Evolutionary conservation across 2,329 filamentous ascomycete species (phyloP), one percentile per base, ranked within the genome.

Genomic region (Paecilomyces sp.): DNA sequence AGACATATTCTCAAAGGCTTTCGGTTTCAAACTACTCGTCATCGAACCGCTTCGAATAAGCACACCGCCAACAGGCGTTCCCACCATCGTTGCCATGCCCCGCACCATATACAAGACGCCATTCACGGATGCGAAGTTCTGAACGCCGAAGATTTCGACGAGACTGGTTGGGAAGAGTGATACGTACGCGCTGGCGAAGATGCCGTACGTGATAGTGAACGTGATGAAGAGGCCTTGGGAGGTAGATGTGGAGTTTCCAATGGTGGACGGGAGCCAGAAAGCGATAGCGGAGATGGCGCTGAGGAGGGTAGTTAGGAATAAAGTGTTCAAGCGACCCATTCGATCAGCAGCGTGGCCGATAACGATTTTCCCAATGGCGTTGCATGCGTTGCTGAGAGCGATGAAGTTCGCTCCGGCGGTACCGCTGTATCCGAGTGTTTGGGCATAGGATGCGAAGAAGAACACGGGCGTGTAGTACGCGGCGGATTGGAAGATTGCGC

Each of bases 401-500:
- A 77, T 74, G 15, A 78, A 72, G 51, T 73, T 76, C 1, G 77
- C 74, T 1, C 71, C 76, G 28, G 72, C 72, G 2, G 62, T 64
- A 8, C 64, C 61, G 54, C 65, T 71, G 41, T 77, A 78, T 4
- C 76, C 76, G 3, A 77, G 63, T 5, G 74, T 72, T n/a, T 68
- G 70, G 7, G 76, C 74, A 61, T 76, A 78, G 25, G 74, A 68
- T 1, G 75, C 71, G 50, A 76, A 70, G 60, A 77, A 78, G 55
- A 73, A 77, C 11, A 77, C 60, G 1, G 76, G 76, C 13, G 73
- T 74, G 15, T 72, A 70, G 61, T 77, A 78, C 1, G 72, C 76
- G 8, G 74, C 73, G 1, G 73, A 71, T 57, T 78, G 74, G 53
- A 79, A 60, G 56, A 74, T 69, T 30, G 71, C 71, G 5, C 71